A percentile compares a stretch with the other conserved stretches of the same genome.
Evolutionary conservation across 495 filamentous ascomycete genomes (phyloP).

Genomic region (Aspergillus mulundensis): DNA sequence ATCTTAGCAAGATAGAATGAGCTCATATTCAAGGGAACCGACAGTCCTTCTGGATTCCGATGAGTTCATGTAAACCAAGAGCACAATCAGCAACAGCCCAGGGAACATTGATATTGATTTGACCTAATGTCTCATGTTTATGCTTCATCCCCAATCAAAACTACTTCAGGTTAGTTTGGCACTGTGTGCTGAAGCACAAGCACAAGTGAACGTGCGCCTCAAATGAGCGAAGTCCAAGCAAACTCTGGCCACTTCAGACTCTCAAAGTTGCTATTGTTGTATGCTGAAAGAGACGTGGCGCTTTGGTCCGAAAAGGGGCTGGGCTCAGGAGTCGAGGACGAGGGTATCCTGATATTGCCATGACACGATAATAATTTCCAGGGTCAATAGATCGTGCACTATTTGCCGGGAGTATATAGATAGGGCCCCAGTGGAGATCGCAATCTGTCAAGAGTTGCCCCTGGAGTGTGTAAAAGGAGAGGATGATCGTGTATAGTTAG

Average conservation of each 20-base stretch:
- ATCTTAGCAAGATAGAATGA: not conserved
- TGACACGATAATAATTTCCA: not conserved
- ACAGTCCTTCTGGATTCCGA: too few relatives aligned
- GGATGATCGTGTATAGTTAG: slow-evolving; percentile 16
- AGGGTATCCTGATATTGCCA: not conserved
- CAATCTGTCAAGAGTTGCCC: not conserved
- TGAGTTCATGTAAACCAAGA: too few relatives aligned
- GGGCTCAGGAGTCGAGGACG: slow-evolving; percentile 8
- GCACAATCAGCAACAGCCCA: too few relatives aligned
- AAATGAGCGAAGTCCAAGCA: too few relatives aligned
- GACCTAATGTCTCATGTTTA: not conserved
- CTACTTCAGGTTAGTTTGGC: not conserved
- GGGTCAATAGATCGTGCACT: slow-evolving; percentile 6
- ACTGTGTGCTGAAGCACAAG: not conserved
- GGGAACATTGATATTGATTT: too few relatives aligned
- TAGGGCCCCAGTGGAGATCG: slow-evolving; percentile 2
- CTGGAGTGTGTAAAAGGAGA: not conserved
- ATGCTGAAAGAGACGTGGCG: too few relatives aligned
- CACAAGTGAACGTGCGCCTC: too few relatives aligned
- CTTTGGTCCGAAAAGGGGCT: slow-evolving; percentile 9
- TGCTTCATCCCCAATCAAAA: not conserved
- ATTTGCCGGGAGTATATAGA: slow-evolving; percentile 2
- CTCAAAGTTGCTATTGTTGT: too few relatives aligned
- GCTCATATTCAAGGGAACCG: too few relatives aligned
- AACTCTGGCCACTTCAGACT: too few relatives aligned